phyloP scores from a whole-genome alignment of 2,329 filamentous ascomycete species.

The Davidsoniella eucalypti region DNA sequence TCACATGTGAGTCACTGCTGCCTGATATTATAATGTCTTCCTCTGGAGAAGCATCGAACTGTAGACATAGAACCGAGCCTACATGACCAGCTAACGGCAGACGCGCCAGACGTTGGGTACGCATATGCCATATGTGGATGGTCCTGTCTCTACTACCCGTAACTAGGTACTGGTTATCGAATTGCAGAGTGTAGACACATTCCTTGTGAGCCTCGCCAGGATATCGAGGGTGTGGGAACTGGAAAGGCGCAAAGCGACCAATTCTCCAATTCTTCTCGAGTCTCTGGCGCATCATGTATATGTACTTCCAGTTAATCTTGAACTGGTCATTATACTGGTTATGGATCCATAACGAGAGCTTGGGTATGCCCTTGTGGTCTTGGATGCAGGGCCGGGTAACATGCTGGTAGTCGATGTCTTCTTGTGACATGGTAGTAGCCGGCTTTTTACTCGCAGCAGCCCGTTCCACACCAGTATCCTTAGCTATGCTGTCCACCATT shows the following conservation, averaged over 20 bases:
- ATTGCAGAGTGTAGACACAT: slow-evolving; percentile 91
- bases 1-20: slow-evolving; percentile 80
- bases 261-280: slow-evolving; percentile 86
- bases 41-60: slow-evolving; percentile 76
- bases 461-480: background rate
- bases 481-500: slow-evolving; percentile 15
- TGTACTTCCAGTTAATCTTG: slow-evolving; percentile 77
- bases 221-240: slow-evolving; percentile 69
- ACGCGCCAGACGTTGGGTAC: slow-evolving; percentile 59
- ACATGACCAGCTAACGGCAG: slow-evolving; percentile 60
- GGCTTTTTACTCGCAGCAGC: background rate
- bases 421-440: slow-evolving; percentile 19
- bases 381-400: slow-evolving; percentile 5
- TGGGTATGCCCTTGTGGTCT: background rate
- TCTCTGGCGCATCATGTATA: slow-evolving; percentile 73
- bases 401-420: background rate
- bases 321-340: slow-evolving; percentile 24
- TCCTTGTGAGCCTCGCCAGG: slow-evolving; percentile 73
- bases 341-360: slow-evolving; percentile 3
- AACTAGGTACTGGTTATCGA: slow-evolving; percentile 68
- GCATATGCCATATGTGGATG: slow-evolving; percentile 78
- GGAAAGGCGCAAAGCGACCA: slow-evolving; percentile 70
- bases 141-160: slow-evolving; percentile 84
- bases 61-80: slow-evolving; percentile 82
- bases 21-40: slow-evolving; percentile 92